Base-by-base conservation (phyloP, 768 basidiomycete genomes). In the Tulasnella sp. region DNA sequence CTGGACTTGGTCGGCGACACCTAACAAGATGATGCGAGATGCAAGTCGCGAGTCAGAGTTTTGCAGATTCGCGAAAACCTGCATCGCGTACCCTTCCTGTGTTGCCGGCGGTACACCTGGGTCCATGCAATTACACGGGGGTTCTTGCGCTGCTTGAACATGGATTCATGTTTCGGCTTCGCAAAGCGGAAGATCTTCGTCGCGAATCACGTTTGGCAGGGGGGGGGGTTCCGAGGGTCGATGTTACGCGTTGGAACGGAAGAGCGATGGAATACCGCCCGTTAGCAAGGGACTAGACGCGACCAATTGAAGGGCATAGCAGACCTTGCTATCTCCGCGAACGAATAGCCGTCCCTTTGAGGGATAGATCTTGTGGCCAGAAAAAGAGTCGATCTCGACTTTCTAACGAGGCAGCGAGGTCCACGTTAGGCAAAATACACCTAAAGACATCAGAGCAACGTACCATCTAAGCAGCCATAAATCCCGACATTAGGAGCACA, bases 91-190 rank as follows among this genome's bases (percentile, higher is more conserved):
- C 98, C 98, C 91, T 99, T 99, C 91, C 97, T 98, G 91, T 99
- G 98, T 92, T 98, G 94, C 82, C 96, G 93, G 81, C 94, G 93
- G 89, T 93, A 97, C 80, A 93, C 90, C 82, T 88, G 86, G 51
- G 97, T 99, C 97, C 97, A 99, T 80, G 97, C 92, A 87, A 99
- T 96, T 91, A 99, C 99, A 84, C 98, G 94, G 74, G 98, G 98
- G 89, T 99, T 99, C 89, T 99, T 99, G 88, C 97, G 94, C 86
- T 99, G 98, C 79, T 93, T 88, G 91, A 99, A 99, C 81, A 99
- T 92, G 79, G 97, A 98, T 80, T 96, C 89, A 83, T 91, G 93
- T 90, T 99, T 99, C 81, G 94, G 93, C 84, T 86, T 88, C 82
- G 92, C 88, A 87, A 99, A 99, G 85, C 97, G 95, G 93, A 97